Conservation (phyloP, 805 yeast genomes). For the Vanderwaltozyma polyspora region DNA sequence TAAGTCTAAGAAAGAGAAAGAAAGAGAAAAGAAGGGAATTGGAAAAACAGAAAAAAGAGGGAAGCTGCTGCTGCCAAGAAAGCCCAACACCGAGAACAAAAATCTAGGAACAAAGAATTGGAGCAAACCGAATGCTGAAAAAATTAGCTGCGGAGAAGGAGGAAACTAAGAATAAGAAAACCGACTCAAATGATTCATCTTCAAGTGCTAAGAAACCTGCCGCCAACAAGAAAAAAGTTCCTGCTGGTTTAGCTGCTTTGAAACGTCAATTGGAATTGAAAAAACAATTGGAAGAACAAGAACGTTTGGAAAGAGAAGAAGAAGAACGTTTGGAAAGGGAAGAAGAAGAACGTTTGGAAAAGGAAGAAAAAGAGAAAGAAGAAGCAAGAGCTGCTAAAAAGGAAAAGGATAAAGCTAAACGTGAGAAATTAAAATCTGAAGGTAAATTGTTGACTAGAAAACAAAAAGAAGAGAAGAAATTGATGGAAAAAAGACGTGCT, state of each 20-base stretch:
- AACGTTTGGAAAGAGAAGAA: conserved; percentile 60
- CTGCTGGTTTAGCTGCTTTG: conserved; percentile 86
- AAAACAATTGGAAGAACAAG: conserved; percentile 81
- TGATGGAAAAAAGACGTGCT: conserved; percentile 80
- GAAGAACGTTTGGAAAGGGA: conserved; percentile 43
- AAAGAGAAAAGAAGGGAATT: conserved; percentile 87
- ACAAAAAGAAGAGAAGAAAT: conserved; percentile 84
- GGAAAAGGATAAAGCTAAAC: conserved; percentile 78
- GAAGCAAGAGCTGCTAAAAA: conserved; percentile 59
- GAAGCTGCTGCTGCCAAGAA: conserved; percentile 82
- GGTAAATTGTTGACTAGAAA: conserved; percentile 90
- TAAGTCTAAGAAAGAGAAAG: conserved; percentile 87
- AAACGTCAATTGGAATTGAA: conserved; percentile 80
- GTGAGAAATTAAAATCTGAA: conserved; percentile 88
- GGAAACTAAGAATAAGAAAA: conserved; percentile 21
- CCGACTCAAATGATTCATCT: conserved; percentile 23
- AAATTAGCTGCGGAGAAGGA: conserved; percentile 27
- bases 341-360: conserved; percentile 39
- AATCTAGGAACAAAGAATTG: conserved; percentile 45
- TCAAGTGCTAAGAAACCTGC: conserved; percentile 22
- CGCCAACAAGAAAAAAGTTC: conserved; percentile 54
- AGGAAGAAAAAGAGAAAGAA: conserved; percentile 36
- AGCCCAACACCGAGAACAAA: conserved; percentile 50
- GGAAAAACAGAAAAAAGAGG: conserved; percentile 87
- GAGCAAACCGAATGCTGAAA: conserved; percentile 30